These are phyloP conservation scores for Babesia caballi DNA, from an alignment of 169 alveolate genomes.

Conservation along the genomic window DNA sequence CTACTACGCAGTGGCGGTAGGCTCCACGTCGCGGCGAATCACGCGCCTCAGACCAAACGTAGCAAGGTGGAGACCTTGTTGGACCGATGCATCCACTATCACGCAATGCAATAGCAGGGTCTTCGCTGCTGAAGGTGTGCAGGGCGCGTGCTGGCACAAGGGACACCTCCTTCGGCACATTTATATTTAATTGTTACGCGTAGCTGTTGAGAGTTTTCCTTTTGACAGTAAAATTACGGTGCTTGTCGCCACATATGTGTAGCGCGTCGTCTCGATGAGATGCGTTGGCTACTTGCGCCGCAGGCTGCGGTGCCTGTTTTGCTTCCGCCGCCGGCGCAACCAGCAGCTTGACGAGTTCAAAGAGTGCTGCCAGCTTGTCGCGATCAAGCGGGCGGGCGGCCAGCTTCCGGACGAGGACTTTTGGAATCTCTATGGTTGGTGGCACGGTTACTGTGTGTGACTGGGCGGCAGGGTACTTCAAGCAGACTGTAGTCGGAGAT, in stretches of 20 bases:
- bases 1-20: slow-evolving; percentile 45
- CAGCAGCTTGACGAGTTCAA: slow-evolving; percentile 18
- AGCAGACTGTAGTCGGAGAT: slow-evolving; percentile 46
- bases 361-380: slow-evolving; percentile 30
- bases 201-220: neutral
- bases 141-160: neutral
- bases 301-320: neutral
- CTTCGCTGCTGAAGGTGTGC: neutral
- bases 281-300: no score
- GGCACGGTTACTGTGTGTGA: neutral
- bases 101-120: no score
- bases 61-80: neutral
- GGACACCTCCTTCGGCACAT: neutral
- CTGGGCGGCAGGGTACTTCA: slow-evolving; percentile 24
- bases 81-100: no score
- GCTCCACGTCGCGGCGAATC: neutral
- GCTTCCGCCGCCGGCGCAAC: neutral
- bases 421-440: slow-evolving; percentile 35
- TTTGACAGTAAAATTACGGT: no score
- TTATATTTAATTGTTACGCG: neutral
- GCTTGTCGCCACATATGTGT: no score
- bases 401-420: slow-evolving; percentile 30
- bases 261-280: neutral
- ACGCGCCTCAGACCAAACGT: neutral
- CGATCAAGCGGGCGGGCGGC: slow-evolving; percentile 37